A percentile compares a stretch with the other conserved stretches of the same genome.
Evolutionary conservation across 176 grass and related monocot species (phyloP).

Genomic region (Oryza glumipatula): DNA sequence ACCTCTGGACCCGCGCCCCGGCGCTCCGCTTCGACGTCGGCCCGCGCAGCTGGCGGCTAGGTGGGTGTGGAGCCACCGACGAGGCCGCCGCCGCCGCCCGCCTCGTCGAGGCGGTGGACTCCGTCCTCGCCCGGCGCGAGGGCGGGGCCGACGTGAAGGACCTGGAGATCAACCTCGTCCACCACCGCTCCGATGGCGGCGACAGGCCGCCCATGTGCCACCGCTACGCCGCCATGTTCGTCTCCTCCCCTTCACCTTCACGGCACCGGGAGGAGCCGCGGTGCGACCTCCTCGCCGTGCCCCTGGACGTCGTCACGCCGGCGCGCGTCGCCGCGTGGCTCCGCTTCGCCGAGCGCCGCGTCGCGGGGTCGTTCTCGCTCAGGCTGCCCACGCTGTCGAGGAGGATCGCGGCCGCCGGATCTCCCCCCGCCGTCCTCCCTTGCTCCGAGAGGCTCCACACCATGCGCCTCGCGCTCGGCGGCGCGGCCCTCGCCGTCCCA

Average conservation of each 20-base stretch:
- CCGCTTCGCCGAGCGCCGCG: neutral
- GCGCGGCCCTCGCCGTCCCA: neutral
- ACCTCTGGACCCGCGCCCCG: neutral
- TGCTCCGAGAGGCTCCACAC: neutral
- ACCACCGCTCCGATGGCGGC: neutral
- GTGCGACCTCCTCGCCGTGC: too few species aligned
- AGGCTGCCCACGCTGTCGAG: neutral
- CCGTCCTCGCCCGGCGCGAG: neutral
- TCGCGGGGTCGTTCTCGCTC: neutral
- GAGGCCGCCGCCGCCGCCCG: too few species aligned
- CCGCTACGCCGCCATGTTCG: too few species aligned
- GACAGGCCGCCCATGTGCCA: too few species aligned
- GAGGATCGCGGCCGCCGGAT: too few species aligned
- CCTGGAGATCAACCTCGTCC: neutral
- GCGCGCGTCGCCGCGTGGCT: neutral
- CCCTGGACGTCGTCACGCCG: neutral
- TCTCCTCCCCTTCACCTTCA: too few species aligned
- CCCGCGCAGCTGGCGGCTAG: too few species aligned
- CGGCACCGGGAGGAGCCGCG: too few species aligned
- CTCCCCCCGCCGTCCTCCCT: neutral
- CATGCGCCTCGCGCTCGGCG: constrained; percentile 1
- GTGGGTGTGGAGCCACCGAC: too few species aligned
- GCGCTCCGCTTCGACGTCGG: too few species aligned
- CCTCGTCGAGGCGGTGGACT: too few species aligned
- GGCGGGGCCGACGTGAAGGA: neutral